Evolutionary conservation across 1,139 yeast species (phyloP).

Genomic region (Protomyces arabidopsidicola): DNA sequence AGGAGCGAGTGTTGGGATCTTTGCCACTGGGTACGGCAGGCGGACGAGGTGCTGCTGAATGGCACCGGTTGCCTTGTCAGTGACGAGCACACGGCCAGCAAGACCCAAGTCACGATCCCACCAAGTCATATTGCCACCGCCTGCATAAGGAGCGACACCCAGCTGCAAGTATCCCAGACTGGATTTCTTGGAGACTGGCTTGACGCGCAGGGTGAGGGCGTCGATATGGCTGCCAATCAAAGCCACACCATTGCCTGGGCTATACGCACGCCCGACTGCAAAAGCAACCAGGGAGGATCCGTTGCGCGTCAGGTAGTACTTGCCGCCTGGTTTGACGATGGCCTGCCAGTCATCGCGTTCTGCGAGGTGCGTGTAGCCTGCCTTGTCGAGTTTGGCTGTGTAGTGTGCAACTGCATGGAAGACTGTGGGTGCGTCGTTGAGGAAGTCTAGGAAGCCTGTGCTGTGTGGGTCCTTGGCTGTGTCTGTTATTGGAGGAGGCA

Average conservation of each 20-base stretch:
- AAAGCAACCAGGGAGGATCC: slow-evolving; percentile 80
- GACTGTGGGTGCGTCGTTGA: slow-evolving; percentile 83
- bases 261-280: slow-evolving; percentile 61
- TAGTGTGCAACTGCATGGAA: slow-evolving; percentile 77
- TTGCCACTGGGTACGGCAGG: slow-evolving; percentile 74
- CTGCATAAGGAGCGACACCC: slow-evolving; percentile 93
- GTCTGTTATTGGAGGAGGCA: neutral
- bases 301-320: slow-evolving; percentile 71
- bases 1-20: slow-evolving; percentile 94
- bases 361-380: slow-evolving; percentile 62
- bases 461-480: slow-evolving; percentile 6
- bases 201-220: slow-evolving; percentile 65
- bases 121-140: slow-evolving; percentile 73
- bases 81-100: slow-evolving; percentile 84
- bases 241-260: slow-evolving; percentile 73
- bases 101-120: slow-evolving; percentile 89
- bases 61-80: slow-evolving; percentile 47
- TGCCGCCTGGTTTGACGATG: slow-evolving; percentile 49
- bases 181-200: slow-evolving; percentile 72
- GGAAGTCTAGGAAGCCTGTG: slow-evolving; percentile 59
- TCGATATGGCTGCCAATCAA: slow-evolving; percentile 91
- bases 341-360: slow-evolving; percentile 69
- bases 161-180: slow-evolving; percentile 74
- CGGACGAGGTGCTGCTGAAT: slow-evolving; percentile 67
- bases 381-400: slow-evolving; percentile 37